Evolutionary conservation across 140 eudicot species (phyloP), one percentile per base, ranked within the genome.

Genomic region (Stevia rebaudiana): DNA sequence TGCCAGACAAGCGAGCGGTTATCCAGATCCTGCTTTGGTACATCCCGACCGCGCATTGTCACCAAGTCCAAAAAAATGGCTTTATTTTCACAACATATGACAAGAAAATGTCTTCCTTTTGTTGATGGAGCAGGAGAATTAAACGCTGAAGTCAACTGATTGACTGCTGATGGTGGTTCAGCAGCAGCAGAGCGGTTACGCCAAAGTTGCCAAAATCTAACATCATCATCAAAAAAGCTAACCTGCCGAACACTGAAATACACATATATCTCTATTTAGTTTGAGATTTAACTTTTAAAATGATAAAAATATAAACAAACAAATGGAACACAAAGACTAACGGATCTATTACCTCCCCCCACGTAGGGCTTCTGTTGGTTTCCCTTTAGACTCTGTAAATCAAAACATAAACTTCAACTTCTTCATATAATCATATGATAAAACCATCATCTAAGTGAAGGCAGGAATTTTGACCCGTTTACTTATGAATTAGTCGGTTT

Each of bases 41-140:
- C 98, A 83, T 91, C 98, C 41, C 98, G 86, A 30, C 98, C 96
- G 35, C 96, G 91, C 98, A 91, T 91, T 48, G 98, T 91, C 57
- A 91, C 98, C 84, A 91, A 79, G 74, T 91, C 98, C 46, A 91
- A 67, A 79, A 87, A 91, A 16, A 91, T 87, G 61, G 92, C 98
- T 68, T 91, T 91, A 67, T 88, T 91, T 78, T 91, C 98, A 77
- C 98, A 91, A 58, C 98, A 91, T 41, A 91, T 91, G 58, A 91
- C 96, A 64, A 87, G 86, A 81, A 91, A 91, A 79, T 87, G 98
- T 59, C 98, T 83, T 74, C 98, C 98, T 80, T 87, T 91, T 44
- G 96, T 87, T 68, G 94, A 78, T 63, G 95, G 89, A 40, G 98
- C 91, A 33, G 86, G 96, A 65, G 95, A 78, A 71, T 76, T 84